phyloP scores from a whole-genome alignment of 331 rosid genomes.

The Malus hybrid region DNA sequence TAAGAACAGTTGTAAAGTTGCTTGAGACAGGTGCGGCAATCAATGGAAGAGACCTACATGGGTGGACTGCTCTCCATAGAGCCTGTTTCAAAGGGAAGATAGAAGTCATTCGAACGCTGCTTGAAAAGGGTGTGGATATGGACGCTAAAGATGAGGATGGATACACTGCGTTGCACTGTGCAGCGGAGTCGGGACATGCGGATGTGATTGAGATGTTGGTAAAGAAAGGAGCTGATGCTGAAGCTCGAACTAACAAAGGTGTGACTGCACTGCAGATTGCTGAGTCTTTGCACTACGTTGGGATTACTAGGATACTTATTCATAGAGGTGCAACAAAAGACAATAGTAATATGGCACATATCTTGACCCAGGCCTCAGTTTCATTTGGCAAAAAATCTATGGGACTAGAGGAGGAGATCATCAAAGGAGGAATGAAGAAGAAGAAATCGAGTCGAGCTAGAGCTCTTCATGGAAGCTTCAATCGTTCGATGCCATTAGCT shows the following conservation, averaged over 20 bases:
- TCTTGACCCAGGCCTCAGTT: neutral
- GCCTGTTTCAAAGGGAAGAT: slow-evolving; percentile 65
- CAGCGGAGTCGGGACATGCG: too few relatives aligned
- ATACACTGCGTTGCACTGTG: neutral
- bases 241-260: slow-evolving; percentile 63
- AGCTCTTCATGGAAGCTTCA: slow-evolving; percentile 27
- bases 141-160: slow-evolving; percentile 74
- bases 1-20: slow-evolving; percentile 41
- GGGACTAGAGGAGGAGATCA: slow-evolving; percentile 1
- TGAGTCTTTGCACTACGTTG: slow-evolving; percentile 50
- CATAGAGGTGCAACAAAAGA: slow-evolving; percentile 45
- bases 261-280: slow-evolving; percentile 60
- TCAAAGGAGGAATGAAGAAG: slow-evolving; percentile 21
- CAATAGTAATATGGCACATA: neutral
- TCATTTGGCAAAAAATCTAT: slow-evolving; percentile 18
- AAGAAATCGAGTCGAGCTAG: slow-evolving; percentile 30
- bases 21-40: slow-evolving; percentile 47
- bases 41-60: slow-evolving; percentile 64
- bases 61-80: slow-evolving; percentile 79
- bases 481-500: slow-evolving; percentile 30
- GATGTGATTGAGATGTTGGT: slow-evolving; percentile 33
- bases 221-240: slow-evolving; percentile 68
- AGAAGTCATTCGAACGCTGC: slow-evolving; percentile 31
- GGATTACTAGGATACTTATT: slow-evolving; percentile 62
- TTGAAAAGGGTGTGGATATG: slow-evolving; percentile 61